A percentile compares a stretch with the other conserved stretches of the same genome.
phyloP scores from a whole-genome alignment of 345 rosid species.

The Balakata baccata region DNA sequence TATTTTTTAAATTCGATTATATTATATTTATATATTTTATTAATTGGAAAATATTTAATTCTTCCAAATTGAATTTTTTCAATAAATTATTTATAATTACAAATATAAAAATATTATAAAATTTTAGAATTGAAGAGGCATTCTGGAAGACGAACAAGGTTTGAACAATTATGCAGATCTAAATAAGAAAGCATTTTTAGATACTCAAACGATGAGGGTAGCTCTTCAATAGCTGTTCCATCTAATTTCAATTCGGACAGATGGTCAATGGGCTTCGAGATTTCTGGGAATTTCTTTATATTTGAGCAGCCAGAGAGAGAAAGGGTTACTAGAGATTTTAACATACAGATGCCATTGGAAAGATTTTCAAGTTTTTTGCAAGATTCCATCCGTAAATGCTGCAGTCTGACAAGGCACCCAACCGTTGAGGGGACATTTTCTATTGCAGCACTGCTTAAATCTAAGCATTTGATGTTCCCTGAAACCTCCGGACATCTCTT shows the following conservation, averaged over 20 bases:
- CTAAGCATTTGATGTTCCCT: neutral
- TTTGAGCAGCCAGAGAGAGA: neutral
- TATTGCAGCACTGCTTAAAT: neutral
- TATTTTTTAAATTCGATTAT: too few species aligned
- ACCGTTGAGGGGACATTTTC: neutral
- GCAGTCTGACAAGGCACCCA: neutral
- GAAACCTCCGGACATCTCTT: neutral
- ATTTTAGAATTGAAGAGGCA: too few species aligned
- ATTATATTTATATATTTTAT: too few species aligned
- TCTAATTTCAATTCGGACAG: neutral
- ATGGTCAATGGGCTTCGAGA: neutral
- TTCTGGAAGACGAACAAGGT: neutral
- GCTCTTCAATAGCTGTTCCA: conserved; percentile 5
- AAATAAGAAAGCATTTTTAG: neutral
- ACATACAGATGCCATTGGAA: neutral
- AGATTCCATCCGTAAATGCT: neutral
- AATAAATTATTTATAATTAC: too few species aligned
- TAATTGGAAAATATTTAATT: too few species aligned
- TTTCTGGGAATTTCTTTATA: conserved; percentile 5
- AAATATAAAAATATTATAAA: too few species aligned
- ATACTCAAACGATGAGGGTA: conserved; percentile 3
- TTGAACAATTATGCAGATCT: neutral
- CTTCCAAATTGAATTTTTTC: too few species aligned
- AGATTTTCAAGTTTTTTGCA: neutral
- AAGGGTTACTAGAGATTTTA: conserved; percentile 1